Evolutionary conservation across 352 stramenopile species (phyloP), one percentile per base, ranked within the genome.

Genomic region (Globisporangium spinosum): DNA sequence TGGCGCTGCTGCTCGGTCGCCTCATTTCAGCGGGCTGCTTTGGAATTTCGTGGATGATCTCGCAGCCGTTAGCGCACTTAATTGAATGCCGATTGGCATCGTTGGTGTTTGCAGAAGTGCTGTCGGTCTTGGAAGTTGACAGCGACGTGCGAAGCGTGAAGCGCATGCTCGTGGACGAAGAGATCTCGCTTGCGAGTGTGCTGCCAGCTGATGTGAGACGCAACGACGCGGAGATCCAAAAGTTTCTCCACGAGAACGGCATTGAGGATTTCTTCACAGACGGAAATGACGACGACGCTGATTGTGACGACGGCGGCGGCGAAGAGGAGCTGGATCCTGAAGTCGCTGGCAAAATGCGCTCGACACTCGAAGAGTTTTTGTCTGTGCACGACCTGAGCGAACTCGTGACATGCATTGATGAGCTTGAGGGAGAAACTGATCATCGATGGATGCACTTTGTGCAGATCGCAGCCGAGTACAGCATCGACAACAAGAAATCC

Each of bases 11-110:
- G 35, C 80, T 96, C 57, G 89, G 87, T 13, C 78, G 85, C 8
- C 75, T 96, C 56, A 89, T 96, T 54, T 75, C 77, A 32, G 81
- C 76, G 1, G 89, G 89, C 22, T 96, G 89, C 65, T 95, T 96
- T 70, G 86, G 87, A 3, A 66, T 96, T 12, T 91, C 82, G 29
- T 96, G 87, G 87, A 89, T 94, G 64, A 64, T 95, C 43, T 83
- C 77, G 20, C 74, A 87, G 38, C 79, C 73, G 6, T 62, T 93
- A 43, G 61, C 69, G 22, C 78, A 85, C 65, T 65, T 87, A 12
- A 64, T 92, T 1, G 83, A 94, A 47, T 85, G 73, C 58, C 82
- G 87, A 2, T 62, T 96, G 12, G 78, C 84, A 0, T 89, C 80
- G 25, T 60, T 79, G 32, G 79, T 96, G 29, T 91, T 96, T 68